Evolutionary conservation across 805 yeast genomes (phyloP).

Genomic region (Ogataea pignaliae): DNA sequence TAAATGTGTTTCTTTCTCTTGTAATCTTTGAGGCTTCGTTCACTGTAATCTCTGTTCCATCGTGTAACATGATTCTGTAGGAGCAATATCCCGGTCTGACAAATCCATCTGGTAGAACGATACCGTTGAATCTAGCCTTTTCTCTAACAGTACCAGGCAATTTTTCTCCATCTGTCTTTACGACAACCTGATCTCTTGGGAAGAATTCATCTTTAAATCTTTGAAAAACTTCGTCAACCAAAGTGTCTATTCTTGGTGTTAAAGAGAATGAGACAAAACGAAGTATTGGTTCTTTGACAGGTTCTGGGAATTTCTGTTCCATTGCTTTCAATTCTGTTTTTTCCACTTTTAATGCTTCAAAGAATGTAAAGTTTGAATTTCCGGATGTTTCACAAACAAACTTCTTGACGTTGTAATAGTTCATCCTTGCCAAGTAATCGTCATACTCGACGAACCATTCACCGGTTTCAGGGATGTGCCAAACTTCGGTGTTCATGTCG

Average conservation of each 20-base stretch:
- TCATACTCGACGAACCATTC: constrained; percentile 85
- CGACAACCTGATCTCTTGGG: constrained; percentile 82
- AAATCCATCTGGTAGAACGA: constrained; percentile 33
- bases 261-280: constrained; percentile 78
- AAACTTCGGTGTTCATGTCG: constrained; percentile 57
- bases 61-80: constrained; percentile 62
- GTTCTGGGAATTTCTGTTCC: constrained; percentile 82
- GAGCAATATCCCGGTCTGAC: constrained; percentile 47
- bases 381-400: constrained; percentile 97
- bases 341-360: constrained; percentile 83
- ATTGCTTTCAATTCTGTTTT: constrained; percentile 57
- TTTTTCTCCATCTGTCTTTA: constrained; percentile 43
- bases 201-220: constrained; percentile 77
- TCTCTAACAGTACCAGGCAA: constrained; percentile 68
- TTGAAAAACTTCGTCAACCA: constrained; percentile 83
- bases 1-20: constrained; percentile 81
- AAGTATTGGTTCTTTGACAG: constrained; percentile 87
- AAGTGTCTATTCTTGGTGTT: constrained; percentile 73
- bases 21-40: constrained; percentile 63
- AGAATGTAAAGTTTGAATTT: constrained; percentile 82
- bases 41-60: constrained; percentile 56
- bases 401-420: constrained; percentile 67
- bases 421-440: constrained; percentile 66
- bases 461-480: constrained; percentile 77
- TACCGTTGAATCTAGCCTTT: constrained; percentile 71